phyloP scores from a whole-genome alignment of 768 basidiomycete genomes.

The Mycena crocata region DNA sequence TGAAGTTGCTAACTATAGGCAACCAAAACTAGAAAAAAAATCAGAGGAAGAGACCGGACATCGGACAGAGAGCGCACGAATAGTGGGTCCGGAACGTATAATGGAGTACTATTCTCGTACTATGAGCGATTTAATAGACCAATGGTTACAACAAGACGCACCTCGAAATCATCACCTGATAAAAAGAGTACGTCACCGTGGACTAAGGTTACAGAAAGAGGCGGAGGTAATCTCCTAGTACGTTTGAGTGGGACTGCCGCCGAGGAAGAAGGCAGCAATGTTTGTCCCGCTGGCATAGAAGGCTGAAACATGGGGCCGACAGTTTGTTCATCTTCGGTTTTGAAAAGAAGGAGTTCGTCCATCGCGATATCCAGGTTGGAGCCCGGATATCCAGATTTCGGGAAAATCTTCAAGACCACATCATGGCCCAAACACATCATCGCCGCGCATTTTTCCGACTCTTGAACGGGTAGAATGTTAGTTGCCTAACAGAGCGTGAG shows the following conservation, averaged over 20 bases:
- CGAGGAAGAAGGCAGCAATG: background rate
- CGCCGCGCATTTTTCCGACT: slow-evolving; percentile 12
- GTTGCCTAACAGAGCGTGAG: slow-evolving; percentile 1
- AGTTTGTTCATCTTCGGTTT: slow-evolving; percentile 7
- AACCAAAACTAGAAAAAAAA: slow-evolving; percentile 15
- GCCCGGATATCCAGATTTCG: background rate
- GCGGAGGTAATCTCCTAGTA: slow-evolving; percentile 17
- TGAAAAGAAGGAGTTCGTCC: background rate
- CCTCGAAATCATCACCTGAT: slow-evolving; percentile 56
- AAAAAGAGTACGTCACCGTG: slow-evolving; percentile 58
- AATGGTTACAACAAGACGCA: slow-evolving; percentile 36
- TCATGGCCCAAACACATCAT: slow-evolving; percentile 30
- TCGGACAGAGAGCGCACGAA: slow-evolving; percentile 47
- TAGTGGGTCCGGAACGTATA: slow-evolving; percentile 56
- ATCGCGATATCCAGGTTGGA: background rate
- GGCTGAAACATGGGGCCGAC: too few relatives aligned
- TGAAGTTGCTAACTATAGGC: slow-evolving; percentile 13
- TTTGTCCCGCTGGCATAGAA: background rate
- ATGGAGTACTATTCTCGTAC: slow-evolving; percentile 52
- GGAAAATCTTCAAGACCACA: slow-evolving; percentile 12
- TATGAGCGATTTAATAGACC: slow-evolving; percentile 12
- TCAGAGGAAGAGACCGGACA: background rate
- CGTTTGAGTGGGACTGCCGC: background rate
- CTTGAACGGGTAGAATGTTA: background rate
- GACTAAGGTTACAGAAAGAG: slow-evolving; percentile 50